Conservation (phyloP, 2,329 filamentous ascomycete species). For the Penicillium sp. region DNA sequence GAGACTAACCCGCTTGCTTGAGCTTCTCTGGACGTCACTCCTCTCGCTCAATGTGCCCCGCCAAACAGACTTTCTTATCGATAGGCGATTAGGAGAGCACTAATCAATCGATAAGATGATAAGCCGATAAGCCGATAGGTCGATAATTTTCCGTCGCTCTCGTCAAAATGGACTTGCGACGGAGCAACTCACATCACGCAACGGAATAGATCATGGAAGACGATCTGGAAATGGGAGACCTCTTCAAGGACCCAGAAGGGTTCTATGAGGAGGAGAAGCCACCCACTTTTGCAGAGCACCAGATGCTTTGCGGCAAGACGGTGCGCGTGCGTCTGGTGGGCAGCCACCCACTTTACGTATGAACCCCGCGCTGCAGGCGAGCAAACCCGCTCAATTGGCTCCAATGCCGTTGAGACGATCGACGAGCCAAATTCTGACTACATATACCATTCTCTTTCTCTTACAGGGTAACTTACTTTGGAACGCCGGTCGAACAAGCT, state of each 20-base stretch:
- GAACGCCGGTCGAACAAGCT: slow-evolving; percentile 77
- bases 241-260: slow-evolving; percentile 76
- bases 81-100: too few species aligned
- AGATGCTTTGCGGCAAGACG: slow-evolving; percentile 58
- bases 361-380: slow-evolving; percentile 10
- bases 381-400: background rate
- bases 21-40: too few species aligned
- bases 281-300: slow-evolving; percentile 67
- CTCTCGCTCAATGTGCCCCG: too few species aligned
- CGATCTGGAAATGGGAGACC: slow-evolving; percentile 38
- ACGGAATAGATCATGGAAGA: slow-evolving; percentile 22
- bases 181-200: background rate
- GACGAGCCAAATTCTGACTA: background rate
- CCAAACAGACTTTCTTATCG: too few species aligned
- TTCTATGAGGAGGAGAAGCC: slow-evolving; percentile 74
- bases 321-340: slow-evolving; percentile 74
- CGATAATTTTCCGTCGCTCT: slow-evolving; percentile 7
- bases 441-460: background rate
- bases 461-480: slow-evolving; percentile 72
- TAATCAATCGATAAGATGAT: too few species aligned
- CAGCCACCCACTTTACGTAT: slow-evolving; percentile 77
- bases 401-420: slow-evolving; percentile 4
- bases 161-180: background rate
- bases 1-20: too few species aligned
- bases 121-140: too few species aligned